phyloP scores from a whole-genome alignment of 2,329 filamentous ascomycete species.

The Lecanicillium sp. region DNA sequence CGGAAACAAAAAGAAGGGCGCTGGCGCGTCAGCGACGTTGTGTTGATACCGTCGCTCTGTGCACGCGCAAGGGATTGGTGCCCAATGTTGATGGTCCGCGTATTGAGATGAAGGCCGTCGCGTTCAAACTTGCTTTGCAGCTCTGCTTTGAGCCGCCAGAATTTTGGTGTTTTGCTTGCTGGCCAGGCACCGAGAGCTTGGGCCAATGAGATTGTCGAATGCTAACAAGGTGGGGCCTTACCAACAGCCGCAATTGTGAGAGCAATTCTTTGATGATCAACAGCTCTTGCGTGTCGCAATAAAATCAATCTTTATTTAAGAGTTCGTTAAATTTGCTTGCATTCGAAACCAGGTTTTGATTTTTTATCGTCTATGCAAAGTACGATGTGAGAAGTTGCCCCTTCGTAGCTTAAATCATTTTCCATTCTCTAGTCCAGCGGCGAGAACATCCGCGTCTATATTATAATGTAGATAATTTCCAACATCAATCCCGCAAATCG shows the following conservation, averaged over 20 bases:
- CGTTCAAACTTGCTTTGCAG: conserved; percentile 14
- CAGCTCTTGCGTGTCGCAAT: no score
- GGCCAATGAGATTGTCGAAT: conserved; percentile 11
- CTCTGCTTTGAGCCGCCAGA: conserved; percentile 10
- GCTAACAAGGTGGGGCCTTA: neutral
- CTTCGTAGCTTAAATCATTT: no score
- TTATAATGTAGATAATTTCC: no score
- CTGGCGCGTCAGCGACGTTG: neutral
- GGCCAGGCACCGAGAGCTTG: conserved; percentile 8
- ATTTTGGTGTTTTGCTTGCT: conserved; percentile 15
- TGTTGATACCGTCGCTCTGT: neutral
- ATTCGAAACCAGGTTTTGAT: no score
- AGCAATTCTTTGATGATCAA: no score
- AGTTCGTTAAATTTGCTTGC: no score
- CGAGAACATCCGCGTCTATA: no score
- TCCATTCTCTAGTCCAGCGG: no score
- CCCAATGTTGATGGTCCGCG: neutral
- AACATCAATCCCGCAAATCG: no score
- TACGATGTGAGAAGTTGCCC: no score
- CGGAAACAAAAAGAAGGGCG: conserved; percentile 21
- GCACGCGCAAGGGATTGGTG: neutral
- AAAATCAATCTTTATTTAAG: no score
- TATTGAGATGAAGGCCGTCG: conserved; percentile 1
- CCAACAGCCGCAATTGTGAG: neutral
- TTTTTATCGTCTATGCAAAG: no score